Conservation (phyloP, 495 filamentous ascomycete species). For the Pseudevernia furfuracea region DNA sequence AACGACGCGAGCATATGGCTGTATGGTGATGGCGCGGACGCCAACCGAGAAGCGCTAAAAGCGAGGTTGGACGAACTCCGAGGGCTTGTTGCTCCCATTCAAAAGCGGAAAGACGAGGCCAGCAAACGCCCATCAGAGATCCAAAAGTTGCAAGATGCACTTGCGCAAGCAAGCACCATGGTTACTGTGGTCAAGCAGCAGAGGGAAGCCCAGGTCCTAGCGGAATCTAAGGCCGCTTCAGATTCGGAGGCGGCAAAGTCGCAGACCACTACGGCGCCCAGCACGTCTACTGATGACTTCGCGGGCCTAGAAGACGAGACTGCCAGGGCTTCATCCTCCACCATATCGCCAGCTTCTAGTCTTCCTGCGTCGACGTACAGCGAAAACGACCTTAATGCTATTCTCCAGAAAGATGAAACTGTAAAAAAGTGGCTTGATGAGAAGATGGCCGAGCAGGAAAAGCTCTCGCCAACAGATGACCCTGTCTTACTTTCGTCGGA, state of each 20-base stretch:
- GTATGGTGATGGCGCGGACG: constrained; percentile 74
- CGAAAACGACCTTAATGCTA: constrained; percentile 49
- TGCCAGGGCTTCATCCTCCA: constrained; percentile 30
- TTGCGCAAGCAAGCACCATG: constrained; percentile 42
- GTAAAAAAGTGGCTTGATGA: constrained; percentile 27
- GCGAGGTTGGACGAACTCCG: constrained; percentile 51
- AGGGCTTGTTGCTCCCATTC: constrained; percentile 52
- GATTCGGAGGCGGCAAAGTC: constrained; percentile 36
- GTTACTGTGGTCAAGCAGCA: constrained; percentile 23
- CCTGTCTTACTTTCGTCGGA: constrained; percentile 56
- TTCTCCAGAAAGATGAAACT: constrained; percentile 14
- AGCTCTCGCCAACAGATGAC: constrained; percentile 52
- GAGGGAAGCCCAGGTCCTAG: constrained; percentile 25
- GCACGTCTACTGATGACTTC: constrained; percentile 43
- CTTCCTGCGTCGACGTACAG: constrained; percentile 49
- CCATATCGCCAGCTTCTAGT: constrained; percentile 35
- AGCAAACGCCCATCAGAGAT: constrained; percentile 53
- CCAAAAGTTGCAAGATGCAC: constrained; percentile 46
- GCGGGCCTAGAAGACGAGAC: constrained; percentile 56
- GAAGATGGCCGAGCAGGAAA: constrained; percentile 29
- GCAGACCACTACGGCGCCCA: constrained; percentile 37
- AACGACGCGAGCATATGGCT: constrained; percentile 78
- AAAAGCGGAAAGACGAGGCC: constrained; percentile 51
- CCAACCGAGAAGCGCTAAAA: constrained; percentile 33
- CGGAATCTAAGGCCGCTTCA: constrained; percentile 42